Evolutionary conservation across 2,329 filamentous ascomycete genomes (phyloP).

Genomic region (Penicillium sp.): DNA sequence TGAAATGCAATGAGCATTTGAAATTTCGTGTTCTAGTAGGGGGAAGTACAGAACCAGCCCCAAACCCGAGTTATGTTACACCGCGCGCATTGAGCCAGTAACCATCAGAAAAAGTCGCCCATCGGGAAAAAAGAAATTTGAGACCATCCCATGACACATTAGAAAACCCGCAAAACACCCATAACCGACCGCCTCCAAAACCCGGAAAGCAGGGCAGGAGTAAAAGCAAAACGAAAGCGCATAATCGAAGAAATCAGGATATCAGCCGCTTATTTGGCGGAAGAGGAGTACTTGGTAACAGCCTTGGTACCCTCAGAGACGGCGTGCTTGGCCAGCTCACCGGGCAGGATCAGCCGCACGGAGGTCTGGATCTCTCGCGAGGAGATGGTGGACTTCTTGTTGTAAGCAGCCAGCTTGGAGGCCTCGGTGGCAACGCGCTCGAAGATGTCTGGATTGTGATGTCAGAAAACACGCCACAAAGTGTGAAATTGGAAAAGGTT

Average conservation of each 20-base stretch:
- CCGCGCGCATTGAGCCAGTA: slow-evolving; percentile 46
- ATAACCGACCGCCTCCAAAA: slow-evolving; percentile 50
- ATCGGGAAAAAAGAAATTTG: slow-evolving; percentile 44
- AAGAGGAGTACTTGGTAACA: slow-evolving; percentile 99
- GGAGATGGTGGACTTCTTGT: slow-evolving; percentile 99
- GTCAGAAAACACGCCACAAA: too few relatives aligned
- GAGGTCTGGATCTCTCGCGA: slow-evolving; percentile 99
- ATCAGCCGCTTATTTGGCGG: slow-evolving; percentile 80
- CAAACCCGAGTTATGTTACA: slow-evolving; percentile 52
- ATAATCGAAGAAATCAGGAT: slow-evolving; percentile 57
- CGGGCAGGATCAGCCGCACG: slow-evolving; percentile 94
- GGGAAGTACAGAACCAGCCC: slow-evolving; percentile 36
- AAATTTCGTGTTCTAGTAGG: slow-evolving; percentile 43
- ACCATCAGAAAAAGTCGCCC: slow-evolving; percentile 48
- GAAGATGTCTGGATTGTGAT: slow-evolving; percentile 96
- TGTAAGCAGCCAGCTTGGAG: slow-evolving; percentile 98
- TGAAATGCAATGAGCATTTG: slow-evolving; percentile 37
- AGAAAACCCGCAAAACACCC: slow-evolving; percentile 51
- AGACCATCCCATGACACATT: slow-evolving; percentile 55
- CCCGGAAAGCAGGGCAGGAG: slow-evolving; percentile 42
- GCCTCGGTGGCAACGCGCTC: slow-evolving; percentile 98
- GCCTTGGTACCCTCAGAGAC: slow-evolving; percentile 99
- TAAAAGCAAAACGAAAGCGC: slow-evolving; percentile 42
- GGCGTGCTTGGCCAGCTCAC: slow-evolving; percentile 98
- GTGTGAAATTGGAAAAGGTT: slow-evolving; percentile 3